Base-by-base conservation (phyloP, 352 stramenopile species). In the Pythium guiyangense region DNA sequence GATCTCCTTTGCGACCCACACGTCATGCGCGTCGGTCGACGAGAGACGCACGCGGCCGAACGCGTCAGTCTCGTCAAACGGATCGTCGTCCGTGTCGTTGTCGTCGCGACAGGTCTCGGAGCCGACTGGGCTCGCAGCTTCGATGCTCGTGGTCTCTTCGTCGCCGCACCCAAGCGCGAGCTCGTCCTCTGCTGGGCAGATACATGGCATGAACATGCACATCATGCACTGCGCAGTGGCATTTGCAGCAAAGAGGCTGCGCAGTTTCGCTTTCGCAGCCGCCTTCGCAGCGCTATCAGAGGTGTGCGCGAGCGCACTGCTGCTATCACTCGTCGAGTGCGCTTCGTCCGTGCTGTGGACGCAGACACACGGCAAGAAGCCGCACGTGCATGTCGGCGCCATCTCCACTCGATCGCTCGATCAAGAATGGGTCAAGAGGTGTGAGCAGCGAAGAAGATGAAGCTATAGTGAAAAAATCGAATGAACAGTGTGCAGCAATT, bases 191-290 rank as follows among this genome's bases (percentile, higher is more conserved):
- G 58, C 62, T 44, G 81, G 81, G 45, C 81, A 92, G 64, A 92
- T 92, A 55, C 81, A 92, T 34, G 81, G 81, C 52, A 92, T 56
- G 54, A 92, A 78, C 81, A 90, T 88, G 60, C 81, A 92, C 59
- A 64, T 79, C 60, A 71, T 65, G 55, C 81, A 92, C 59, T 84
- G 67, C 29, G 63, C 69, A 20, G 75, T 85, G 44, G 79, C 77
- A 44, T 87, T 72, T 20, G 67, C 71, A 2, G 71, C 73, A 37
- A 90, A 74, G 29, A 92, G 64, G 44, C 63, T 67, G 49, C 74
- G 77, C 18, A 92, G 62, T 47, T 83, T 73, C 12, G 72, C 54
- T 37, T 70, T 70, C 15, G 63, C 48, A 2, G 42, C 39, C 11
- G 42, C 39, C n/a, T 20, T 42, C 29, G 64, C 50, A 50, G 50